Conservation (phyloP, 139 green algal genomes). For the Chlamydomonas applanata region DNA sequence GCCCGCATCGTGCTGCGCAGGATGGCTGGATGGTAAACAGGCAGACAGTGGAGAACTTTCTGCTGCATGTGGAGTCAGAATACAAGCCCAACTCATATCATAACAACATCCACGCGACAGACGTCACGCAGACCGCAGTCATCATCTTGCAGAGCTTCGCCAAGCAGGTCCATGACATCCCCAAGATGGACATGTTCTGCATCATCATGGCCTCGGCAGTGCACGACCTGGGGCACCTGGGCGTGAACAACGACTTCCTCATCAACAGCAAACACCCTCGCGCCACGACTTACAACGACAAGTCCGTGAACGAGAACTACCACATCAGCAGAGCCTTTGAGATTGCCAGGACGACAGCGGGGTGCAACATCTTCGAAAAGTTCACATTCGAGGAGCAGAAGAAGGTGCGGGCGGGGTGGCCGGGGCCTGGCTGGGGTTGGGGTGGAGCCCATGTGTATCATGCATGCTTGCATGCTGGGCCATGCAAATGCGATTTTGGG, state of each 20-base stretch:
- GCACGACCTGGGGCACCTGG: slow-evolving; percentile 63
- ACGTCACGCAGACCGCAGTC: slow-evolving; percentile 62
- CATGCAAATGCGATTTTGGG: too few relatives aligned
- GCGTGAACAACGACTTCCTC: slow-evolving; percentile 70
- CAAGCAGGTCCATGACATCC: slow-evolving; percentile 32
- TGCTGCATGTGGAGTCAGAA: slow-evolving; percentile 40
- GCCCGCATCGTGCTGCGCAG: slow-evolving; percentile 19
- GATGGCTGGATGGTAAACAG: slow-evolving; percentile 56
- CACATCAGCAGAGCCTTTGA: slow-evolving; percentile 54
- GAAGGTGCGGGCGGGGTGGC: too few relatives aligned
- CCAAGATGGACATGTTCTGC: slow-evolving; percentile 55
- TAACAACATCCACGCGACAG: slow-evolving; percentile 65
- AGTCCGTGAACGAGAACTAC: slow-evolving; percentile 63
- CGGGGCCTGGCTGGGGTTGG: too few relatives aligned
- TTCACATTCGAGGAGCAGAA: slow-evolving; percentile 54
- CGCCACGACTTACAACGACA: slow-evolving; percentile 61
- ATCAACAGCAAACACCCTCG: slow-evolving; percentile 52
- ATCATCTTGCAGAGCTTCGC: slow-evolving; percentile 47
- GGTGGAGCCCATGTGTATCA: too few relatives aligned
- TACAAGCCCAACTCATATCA: slow-evolving; percentile 66
- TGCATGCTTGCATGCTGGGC: too few relatives aligned
- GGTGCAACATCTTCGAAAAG: slow-evolving; percentile 43
- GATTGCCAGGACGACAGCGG: slow-evolving; percentile 30
- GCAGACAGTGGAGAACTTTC: slow-evolving; percentile 41
- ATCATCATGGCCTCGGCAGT: slow-evolving; percentile 60